Evolutionary conservation across 2,329 filamentous ascomycete species (phyloP), one percentile per base, ranked within the genome.

Genomic region (Epichloe amarillans): DNA sequence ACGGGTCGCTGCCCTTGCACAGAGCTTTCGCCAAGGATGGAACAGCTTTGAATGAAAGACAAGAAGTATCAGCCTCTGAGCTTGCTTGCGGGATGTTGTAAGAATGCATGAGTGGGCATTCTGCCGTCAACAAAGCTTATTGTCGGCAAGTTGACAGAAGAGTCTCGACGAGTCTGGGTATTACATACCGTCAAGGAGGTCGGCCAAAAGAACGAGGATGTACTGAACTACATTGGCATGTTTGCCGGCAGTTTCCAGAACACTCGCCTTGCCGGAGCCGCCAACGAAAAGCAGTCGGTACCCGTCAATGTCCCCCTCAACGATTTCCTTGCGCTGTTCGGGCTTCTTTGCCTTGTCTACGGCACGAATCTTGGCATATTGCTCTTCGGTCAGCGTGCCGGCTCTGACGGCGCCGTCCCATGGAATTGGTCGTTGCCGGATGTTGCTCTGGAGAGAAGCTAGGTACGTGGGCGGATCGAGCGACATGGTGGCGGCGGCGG

Each of bases 401-500:
- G 88, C 88, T 68, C 93, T 82, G 58, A 95, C 88, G 62, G 91
- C 90, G 62, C 91, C 91, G 70, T 97, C 91, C 93, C 93, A 98
- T 52, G 91, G 90, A 70, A 98, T 95, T 57, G 90, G 90, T 59
- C 93, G 82, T 64, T 88, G 86, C 65, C 93, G 88, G 67, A 97
- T 95, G 76, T 97, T 97, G 80, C 88, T 94, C 74, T 95, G 90
- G 60, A 96, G 79, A 59, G 88, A 91, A 65, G 72, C 72, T 52
- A 82, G 82, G 69, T 96, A 96, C 53, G 87, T 86, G 53, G 90
- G 90, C 60, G 88, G 86, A 66, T 96, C 89, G 68, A 95, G 80
- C 66, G 89, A 91, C 90, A 96, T 96, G 60, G 50, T 63, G 62
- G 55, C 55, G 55, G 57, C 52, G 44, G 43, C 52, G 60, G 50